Base-by-base conservation (phyloP, 2,329 filamentous ascomycete species). In the Fusarium tuaranense region DNA sequence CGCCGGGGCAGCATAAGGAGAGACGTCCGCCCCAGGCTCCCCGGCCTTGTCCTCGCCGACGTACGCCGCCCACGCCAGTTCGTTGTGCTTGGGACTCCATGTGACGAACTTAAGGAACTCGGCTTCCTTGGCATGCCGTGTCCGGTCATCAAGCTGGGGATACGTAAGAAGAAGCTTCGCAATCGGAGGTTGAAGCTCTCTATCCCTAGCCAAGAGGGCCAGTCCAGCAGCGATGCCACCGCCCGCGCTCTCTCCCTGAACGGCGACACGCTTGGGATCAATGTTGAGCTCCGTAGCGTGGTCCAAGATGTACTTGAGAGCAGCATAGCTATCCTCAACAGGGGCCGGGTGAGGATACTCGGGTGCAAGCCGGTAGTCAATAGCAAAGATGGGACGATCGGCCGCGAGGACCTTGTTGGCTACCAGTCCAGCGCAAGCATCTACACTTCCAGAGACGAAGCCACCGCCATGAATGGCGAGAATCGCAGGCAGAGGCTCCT, bases 351-450 rank as follows among this genome's bases (percentile, higher is more conserved):
- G 61, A 7, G 59, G 71, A 36, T 74, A 27, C 60, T 78, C 73
- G 2, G 74, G 76, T 12, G 76, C 73, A 30, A 78, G 68, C 4
- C 75, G 77, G 25, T 78, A 78, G 13, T 68, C 72, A 36, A 78
- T 58, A 4, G 66, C 72, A 63, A 78, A 78, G 2, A 76, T 36
- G 4, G 72, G 68, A 10, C 69, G 74, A 3, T 59, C 66, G 1
- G 27, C 51, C 7, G 46, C 55, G 12, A 76, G 41, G 2, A 61
- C 68, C 18, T 46, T 46, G 9, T 39, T 51, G 7, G 67, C 65
- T 3, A 62, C 58, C 0, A 70, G 7, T 6, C 76, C 74, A 6
- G 41, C 58, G 3, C 59, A 67, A 1, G 44, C 30, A 0, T 74
- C 72, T 4, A 75, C 61, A 2, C 18, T 63, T 2, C 67, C 74